A percentile compares a stretch with the other conserved stretches of the same genome.
These are phyloP conservation scores for Aspergillus texensis DNA, from an alignment of 2,329 filamentous ascomycete species.

Conservation along the genomic window DNA sequence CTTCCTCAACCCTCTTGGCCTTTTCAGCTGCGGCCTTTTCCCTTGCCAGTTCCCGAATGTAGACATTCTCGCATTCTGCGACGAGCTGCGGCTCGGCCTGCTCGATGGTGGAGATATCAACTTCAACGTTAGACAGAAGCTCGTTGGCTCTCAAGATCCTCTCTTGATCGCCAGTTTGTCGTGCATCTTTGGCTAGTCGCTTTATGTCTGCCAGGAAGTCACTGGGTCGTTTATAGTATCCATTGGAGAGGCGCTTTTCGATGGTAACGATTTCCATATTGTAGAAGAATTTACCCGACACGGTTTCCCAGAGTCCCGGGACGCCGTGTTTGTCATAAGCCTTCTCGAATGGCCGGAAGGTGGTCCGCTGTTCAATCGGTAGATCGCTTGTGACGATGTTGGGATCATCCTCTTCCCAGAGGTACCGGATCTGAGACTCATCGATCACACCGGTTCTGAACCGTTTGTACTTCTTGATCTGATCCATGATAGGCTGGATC, in stretches of 20 bases:
- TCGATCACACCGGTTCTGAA: constrained; percentile 82
- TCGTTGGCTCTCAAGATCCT: constrained; percentile 86
- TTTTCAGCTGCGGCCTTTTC: constrained; percentile 66
- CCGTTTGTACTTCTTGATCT: constrained; percentile 90
- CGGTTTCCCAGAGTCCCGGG: constrained; percentile 72
- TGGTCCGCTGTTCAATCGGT: constrained; percentile 58
- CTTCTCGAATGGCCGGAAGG: constrained; percentile 75
- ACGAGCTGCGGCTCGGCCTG: constrained; percentile 63
- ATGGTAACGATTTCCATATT: constrained; percentile 92
- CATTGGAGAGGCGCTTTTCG: constrained; percentile 94
- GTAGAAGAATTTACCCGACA: constrained; percentile 85
- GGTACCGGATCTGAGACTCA: constrained; percentile 72
- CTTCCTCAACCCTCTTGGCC: constrained; percentile 43
- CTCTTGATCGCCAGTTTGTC: constrained; percentile 78
- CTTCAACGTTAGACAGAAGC: constrained; percentile 88
- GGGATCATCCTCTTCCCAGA: constrained; percentile 82
- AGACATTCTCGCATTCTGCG: constrained; percentile 78
- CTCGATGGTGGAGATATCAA: constrained; percentile 81
- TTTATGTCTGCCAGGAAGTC: constrained; percentile 90
- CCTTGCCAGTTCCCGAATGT: constrained; percentile 70
- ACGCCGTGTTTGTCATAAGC: constrained; percentile 78
- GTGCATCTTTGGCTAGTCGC: constrained; percentile 80
- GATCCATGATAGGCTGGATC: constrained; percentile 95
- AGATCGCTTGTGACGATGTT: constrained; percentile 63
- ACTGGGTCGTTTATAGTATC: constrained; percentile 87